Evolutionary conservation across 108 stramenopile species (phyloP), one percentile per base, ranked within the genome.

Genomic region (Cyclotella sp.): DNA sequence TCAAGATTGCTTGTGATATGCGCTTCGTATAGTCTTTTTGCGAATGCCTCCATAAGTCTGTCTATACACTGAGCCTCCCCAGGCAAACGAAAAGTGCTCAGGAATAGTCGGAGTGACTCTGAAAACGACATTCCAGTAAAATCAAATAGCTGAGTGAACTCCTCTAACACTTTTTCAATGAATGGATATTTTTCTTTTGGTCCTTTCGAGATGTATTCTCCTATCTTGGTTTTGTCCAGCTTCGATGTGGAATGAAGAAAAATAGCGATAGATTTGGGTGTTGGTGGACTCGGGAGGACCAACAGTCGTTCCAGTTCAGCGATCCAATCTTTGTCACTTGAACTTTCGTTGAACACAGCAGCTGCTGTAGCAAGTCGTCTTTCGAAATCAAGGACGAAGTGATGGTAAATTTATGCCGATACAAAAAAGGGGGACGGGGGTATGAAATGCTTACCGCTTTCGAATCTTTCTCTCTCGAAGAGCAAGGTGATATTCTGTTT

Each of bases 41-140:
- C 90, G 70, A 99, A 98, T 10, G 93, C 91, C 64, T 98, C 97
- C 97, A 99, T 97, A 52, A 99, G 75, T 53, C 97, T 82, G 79
- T 98, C 97, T 61, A 99, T 98, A 72, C 93, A 95, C 81, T 99
- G 98, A 10, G 97, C 97, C 86, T 99, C 97, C 18, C 97, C 97
- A 18, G 98, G 98, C 65, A 99, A 71, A 46, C 96, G 87, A 63
- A 99, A 99, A 58, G 84, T 81, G 39, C 78, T 81, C 51, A 99
- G 81, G 68, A 95, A 98, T 15, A 81, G 66, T 28, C 97, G 87
- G 28, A 99, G 82, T 0, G 96, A 91, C 18, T 85, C 76, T 44
- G 94, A 91, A 85, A 99, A 97, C 24, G 68, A 72, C 51, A 88
- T 44, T 10, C 78, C 70, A 13, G 67, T 42, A 77, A 98, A 97